Base-by-base conservation (phyloP, 1,284 basidiomycete species). In the Tilletia indica region DNA sequence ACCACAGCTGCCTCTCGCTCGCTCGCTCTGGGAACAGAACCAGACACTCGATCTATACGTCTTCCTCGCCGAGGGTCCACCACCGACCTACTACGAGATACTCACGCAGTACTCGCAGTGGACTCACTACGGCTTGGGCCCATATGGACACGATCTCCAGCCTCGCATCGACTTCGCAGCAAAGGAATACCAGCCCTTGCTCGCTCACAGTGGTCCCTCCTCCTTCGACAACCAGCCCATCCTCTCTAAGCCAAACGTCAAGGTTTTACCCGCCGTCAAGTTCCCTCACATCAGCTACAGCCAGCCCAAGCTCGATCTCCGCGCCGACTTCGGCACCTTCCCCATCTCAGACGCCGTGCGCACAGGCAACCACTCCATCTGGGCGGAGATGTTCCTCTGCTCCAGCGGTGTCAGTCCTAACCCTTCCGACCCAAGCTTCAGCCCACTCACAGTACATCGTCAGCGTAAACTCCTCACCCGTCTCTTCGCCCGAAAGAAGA, bases 351-450 rank as follows among this genome's bases (percentile, higher is more conserved):
- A 78, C 0, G 54, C 42, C 9, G 74, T 78, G 14, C 39, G 73
- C 21, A 69, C 45, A 2, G 38, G 70, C 54, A 81, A 81, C 36
- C 77, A 67, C 11, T 74, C 71, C 42, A 69, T 81, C 54, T 97
- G 91, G 90, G 91, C 92, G 9, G 93, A 97, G 78, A 87, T 97
- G 11, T 91, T 93, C 80, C 86, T 98, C 8, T 88, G 91, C 3
- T 90, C 89, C 78, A 88, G 91, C 71, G 89, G 88, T 0, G 87
- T 88, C 48, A 89, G 86, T 75, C 90, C 89, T 2, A 87, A 93
- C 79, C 91, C 91, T 2, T 83, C 86, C 12, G 86, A 87, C 70
- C 75, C 86, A 4, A 58, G 14, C 1, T 54, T 67, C 79, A 86
- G 88, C 68, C 86, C 87, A 0, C 84, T 86, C 8, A 87, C 89